These are phyloP conservation scores for Pythium pyrilobum DNA, from an alignment of 352 stramenopile species.

Conservation along the genomic window DNA sequence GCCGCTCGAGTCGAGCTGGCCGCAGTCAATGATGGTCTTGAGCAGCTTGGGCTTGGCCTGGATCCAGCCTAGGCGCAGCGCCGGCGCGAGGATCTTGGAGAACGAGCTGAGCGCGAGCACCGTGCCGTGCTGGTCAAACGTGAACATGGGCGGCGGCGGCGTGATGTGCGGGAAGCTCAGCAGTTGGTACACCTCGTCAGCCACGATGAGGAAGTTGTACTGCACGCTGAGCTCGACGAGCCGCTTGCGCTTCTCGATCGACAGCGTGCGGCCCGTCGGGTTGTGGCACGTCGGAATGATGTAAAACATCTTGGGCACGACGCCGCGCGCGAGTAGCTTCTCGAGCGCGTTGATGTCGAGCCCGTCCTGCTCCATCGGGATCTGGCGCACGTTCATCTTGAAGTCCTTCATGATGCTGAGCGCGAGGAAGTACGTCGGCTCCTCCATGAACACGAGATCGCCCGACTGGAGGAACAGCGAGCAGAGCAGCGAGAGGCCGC, in stretches of 20 bases:
- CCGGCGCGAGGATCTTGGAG: slow-evolving; percentile 93
- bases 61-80: slow-evolving; percentile 88
- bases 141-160: slow-evolving; percentile 79
- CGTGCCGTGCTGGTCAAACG: slow-evolving; percentile 73
- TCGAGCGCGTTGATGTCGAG: slow-evolving; percentile 86
- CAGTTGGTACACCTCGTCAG: slow-evolving; percentile 95
- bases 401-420: slow-evolving; percentile 94
- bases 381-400: slow-evolving; percentile 85
- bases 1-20: slow-evolving; percentile 89
- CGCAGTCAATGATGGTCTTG: slow-evolving; percentile 70
- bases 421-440: slow-evolving; percentile 93
- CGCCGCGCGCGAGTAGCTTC: slow-evolving; percentile 60
- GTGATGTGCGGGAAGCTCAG: slow-evolving; percentile 88
- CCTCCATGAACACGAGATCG: slow-evolving; percentile 92
- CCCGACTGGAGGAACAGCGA: slow-evolving; percentile 81
- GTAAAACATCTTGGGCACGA: slow-evolving; percentile 91
- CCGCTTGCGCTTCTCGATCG: slow-evolving; percentile 75
- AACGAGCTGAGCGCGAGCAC: slow-evolving; percentile 91
- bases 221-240: slow-evolving; percentile 85
- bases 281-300: slow-evolving; percentile 94
- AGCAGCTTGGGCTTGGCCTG: slow-evolving; percentile 67
- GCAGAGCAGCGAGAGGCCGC: slow-evolving; percentile 89
- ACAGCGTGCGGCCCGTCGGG: slow-evolving; percentile 88
- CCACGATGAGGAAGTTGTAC: slow-evolving; percentile 89
- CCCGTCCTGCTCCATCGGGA: slow-evolving; percentile 89